Evolutionary conservation across 2,329 filamentous ascomycete species (phyloP), one percentile per base, ranked within the genome.

Genomic region (Aspergillus latus): DNA sequence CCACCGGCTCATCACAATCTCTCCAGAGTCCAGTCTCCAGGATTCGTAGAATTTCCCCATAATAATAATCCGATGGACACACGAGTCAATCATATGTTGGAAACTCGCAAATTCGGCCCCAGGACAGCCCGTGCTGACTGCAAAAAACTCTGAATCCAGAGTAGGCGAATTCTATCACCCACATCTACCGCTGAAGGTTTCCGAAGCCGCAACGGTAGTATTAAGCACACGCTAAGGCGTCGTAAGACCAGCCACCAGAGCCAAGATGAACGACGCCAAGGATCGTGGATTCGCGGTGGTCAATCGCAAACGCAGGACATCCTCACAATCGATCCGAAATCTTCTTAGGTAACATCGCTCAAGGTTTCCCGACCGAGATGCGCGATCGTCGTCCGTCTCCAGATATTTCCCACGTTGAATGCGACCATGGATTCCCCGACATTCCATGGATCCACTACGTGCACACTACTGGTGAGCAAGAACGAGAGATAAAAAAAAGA

Each of bases 191-290:
- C n/a, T 28, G 9, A 21, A 30, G 9, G 30, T n/a, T 49, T 21
- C 28, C 47, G 21, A 43, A 15, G 26, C 29, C 21, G 11, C 30
- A 15, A 52, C 8, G 6, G 44, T 52, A 34, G 44, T 29, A 56
- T 42, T 56, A 56, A 56, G 54, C 54, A 56, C 44, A 36, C 43
- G 45, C 45, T 53, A 57, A 57, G 46, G 26, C 29, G 39, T 39
- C 43, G 26, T 46, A 46, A 44, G 44, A 32, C 46, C 49, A 57
- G 49, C 55, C 55, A 49, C 55, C 45, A 45, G 34, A 49, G 44
- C 54, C 49, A 57, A 57, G 55, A 49, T 45, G 49, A 49, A 57
- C 54, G 42, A 52, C 49, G 26, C 39, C 34, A 13, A 46, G 43
- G 26, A 30, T 21, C 21, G 21, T 21, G 21, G 21, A 21, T 21